Percentiles rank a stretch among this genome's conserved stretches.
These are phyloP conservation scores for Lentinula edodes DNA, from an alignment of 768 basidiomycete species.

Conservation along the genomic window DNA sequence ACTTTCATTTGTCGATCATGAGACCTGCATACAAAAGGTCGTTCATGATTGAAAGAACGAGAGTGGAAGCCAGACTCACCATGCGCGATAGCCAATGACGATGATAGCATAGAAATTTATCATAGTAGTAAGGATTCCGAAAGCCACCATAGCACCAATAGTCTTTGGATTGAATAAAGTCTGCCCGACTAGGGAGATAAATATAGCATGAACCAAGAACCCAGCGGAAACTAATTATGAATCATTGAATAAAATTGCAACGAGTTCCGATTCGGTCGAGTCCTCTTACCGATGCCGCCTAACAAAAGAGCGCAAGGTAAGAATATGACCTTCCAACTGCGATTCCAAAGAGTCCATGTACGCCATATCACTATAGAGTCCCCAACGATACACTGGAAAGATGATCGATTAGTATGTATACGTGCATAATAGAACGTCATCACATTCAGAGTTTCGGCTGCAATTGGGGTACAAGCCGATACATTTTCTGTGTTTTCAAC, in stretches of 20 bases:
- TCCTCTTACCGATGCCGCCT: background rate
- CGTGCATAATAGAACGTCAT: background rate
- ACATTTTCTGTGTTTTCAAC: background rate
- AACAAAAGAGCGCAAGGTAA: background rate
- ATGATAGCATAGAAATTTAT: background rate
- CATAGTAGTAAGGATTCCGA: background rate
- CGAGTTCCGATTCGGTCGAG: no score
- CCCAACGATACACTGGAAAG: background rate
- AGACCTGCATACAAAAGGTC: background rate
- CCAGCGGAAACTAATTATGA: background rate
- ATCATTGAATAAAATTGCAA: background rate
- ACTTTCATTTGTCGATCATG: background rate
- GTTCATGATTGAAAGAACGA: background rate
- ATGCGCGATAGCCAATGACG: background rate
- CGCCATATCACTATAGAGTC: conserved; percentile 1
- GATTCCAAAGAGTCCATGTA: background rate
- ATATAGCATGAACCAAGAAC: background rate
- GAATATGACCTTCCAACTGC: background rate
- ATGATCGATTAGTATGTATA: no score
- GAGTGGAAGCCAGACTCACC: background rate
- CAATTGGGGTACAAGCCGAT: background rate
- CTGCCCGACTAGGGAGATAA: background rate
- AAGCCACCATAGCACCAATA: background rate
- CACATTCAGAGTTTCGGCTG: background rate
- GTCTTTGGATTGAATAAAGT: background rate